phyloP scores from a whole-genome alignment of 352 stramenopile species.

The Pythium coloratum region DNA sequence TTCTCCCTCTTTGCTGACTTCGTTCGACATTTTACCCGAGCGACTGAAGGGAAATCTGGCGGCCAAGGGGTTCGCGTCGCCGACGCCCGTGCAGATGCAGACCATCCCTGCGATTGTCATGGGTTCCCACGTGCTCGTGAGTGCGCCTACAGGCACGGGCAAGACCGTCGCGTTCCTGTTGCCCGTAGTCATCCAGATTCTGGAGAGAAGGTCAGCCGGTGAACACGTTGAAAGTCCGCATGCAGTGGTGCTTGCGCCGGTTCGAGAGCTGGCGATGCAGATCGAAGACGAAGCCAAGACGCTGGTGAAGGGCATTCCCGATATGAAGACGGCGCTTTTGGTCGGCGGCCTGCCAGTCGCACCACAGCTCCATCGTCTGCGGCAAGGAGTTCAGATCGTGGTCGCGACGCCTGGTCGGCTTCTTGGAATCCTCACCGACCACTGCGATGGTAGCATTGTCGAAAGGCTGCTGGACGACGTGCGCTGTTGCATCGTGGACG shows the following conservation, averaged over 20 bases:
- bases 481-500: slow-evolving; percentile 64
- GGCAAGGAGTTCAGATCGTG: slow-evolving; percentile 57
- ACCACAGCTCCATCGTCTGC: slow-evolving; percentile 61
- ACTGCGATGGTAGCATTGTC: neutral
- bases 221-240: slow-evolving; percentile 15
- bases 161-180: slow-evolving; percentile 74
- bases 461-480: slow-evolving; percentile 30
- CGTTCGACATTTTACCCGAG: slow-evolving; percentile 20
- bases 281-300: slow-evolving; percentile 63
- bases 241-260: slow-evolving; percentile 55
- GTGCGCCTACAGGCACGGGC: slow-evolving; percentile 63
- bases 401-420: slow-evolving; percentile 67
- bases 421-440: slow-evolving; percentile 41
- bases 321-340: slow-evolving; percentile 70
- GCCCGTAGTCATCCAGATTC: slow-evolving; percentile 47
- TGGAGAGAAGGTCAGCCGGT: slow-evolving; percentile 9
- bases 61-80: slow-evolving; percentile 33
- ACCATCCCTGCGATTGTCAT: slow-evolving; percentile 50
- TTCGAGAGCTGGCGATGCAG: slow-evolving; percentile 74
- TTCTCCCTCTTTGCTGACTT: neutral
- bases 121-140: slow-evolving; percentile 52
- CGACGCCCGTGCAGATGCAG: slow-evolving; percentile 80
- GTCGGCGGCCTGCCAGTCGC: slow-evolving; percentile 67
- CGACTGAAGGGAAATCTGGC: slow-evolving; percentile 46
- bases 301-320: slow-evolving; percentile 50